Evolutionary conservation across 2,329 filamentous ascomycete genomes (phyloP), one percentile per base, ranked within the genome.

Genomic region (Cladosporium sphaerospermum): DNA sequence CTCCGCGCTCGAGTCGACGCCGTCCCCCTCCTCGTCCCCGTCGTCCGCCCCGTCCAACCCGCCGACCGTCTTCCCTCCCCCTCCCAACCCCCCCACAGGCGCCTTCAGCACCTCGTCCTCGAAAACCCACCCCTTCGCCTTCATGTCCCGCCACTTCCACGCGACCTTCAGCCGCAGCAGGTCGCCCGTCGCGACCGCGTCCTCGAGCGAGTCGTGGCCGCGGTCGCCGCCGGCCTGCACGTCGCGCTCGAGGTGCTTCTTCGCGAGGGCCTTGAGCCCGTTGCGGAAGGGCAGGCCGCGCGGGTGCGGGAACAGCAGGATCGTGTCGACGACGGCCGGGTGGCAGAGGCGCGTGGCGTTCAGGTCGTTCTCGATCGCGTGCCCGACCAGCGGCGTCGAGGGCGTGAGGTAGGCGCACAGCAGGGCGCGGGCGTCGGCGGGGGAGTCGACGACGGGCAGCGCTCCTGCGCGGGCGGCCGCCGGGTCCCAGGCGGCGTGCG

Each of bases 361-460:
- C 52, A 99, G 79, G 64, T 99, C 93, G 66, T 99, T 99, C 64
- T 99, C 93, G 8, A 97, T 81, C 0, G 89, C 91, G 68, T 99
- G 93, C 0, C 93, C 93, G 44, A 99, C 88, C 1, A 99, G 72
- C 0, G 91, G 88, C 0, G 91, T 99, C 0, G 78, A 73, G 0
- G 89, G 87, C 1, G 83, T 79, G 46, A 99, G 78, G 50, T 88
- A 78, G 0, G 80, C 78, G 69, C 95, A 89, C 8, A 99, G 79
- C 0, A 96, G 77, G 1, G 82, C 75, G 8, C 93, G 85, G 1
- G 93, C 93, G 28, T 75, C 79, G 18, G 81, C 74, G 0, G 91
- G 91, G 0, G 86, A 90, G 1, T 83, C 74, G 8, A 95, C 89
- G 42, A 95, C 86, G 49, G 81, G 82, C 34, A 96, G 76, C 5